A percentile compares a stretch with the other conserved stretches of the same genome.
Conservation (phyloP, 1,139 yeast species). For the Geotrichum siamense region DNA sequence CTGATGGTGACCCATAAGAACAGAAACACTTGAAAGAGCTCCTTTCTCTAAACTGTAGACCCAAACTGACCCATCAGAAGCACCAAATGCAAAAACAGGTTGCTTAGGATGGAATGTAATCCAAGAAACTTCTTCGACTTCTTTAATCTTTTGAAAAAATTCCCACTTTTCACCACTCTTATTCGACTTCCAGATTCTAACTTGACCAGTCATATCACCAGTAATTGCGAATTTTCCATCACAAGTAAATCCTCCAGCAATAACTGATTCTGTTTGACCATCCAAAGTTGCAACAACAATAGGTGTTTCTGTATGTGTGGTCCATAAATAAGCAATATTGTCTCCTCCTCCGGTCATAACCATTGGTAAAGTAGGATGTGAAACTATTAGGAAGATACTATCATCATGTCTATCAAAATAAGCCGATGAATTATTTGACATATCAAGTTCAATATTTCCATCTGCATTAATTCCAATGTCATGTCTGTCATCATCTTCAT, state of each 20-base stretch:
- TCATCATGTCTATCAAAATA: constrained; percentile 87
- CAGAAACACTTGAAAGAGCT: constrained; percentile 55
- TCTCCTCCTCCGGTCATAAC: constrained; percentile 90
- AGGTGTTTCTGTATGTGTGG: constrained; percentile 79
- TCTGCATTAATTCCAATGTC: constrained; percentile 21
- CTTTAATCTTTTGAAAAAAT: constrained; percentile 63
- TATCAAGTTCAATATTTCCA: constrained; percentile 56
- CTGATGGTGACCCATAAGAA: constrained; percentile 71
- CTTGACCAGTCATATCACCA: constrained; percentile 90
- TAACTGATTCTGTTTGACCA: constrained; percentile 83
- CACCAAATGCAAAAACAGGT: constrained; percentile 82
- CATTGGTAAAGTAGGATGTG: constrained; percentile 77
- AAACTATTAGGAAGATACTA: constrained; percentile 67
- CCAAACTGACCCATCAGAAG: constrained; percentile 91
- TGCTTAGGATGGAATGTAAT: constrained; percentile 70
- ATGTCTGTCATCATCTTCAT: constrained; percentile 20
- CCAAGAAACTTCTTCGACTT: constrained; percentile 82
- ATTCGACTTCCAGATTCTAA: constrained; percentile 62
- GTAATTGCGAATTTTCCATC: constrained; percentile 79
- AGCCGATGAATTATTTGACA: constrained; percentile 81
- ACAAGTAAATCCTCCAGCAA: constrained; percentile 71
- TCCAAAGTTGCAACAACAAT: constrained; percentile 63
- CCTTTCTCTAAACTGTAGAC: constrained; percentile 64
- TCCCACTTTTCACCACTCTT: constrained; percentile 82
- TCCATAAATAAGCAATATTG: constrained; percentile 83